These are phyloP conservation scores for Apium graveolens DNA, from an alignment of 129 eudicot genomes.

Conservation along the genomic window DNA sequence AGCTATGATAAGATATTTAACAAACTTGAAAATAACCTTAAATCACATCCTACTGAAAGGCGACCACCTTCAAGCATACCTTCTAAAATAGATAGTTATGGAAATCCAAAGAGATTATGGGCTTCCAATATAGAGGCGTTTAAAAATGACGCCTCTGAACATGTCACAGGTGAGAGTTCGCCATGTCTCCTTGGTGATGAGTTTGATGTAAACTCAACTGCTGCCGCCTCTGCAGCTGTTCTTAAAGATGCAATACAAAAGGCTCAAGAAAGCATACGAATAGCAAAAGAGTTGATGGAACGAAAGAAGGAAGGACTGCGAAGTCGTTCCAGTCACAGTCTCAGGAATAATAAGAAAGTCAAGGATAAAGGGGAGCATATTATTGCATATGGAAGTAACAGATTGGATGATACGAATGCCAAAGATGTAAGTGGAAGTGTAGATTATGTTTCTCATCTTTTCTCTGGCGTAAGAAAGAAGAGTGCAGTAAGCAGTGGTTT, in stretches of 20 bases:
- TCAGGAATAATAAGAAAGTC: conserved; percentile 41
- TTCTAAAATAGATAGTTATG: conserved; percentile 22
- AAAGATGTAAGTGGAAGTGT: conserved; percentile 22
- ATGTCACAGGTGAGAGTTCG: conserved; percentile 27
- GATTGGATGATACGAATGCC: conserved; percentile 22
- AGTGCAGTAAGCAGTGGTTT: conserved; percentile 13
- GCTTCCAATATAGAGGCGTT: conserved; percentile 23
- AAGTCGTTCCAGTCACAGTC: conserved; percentile 35
- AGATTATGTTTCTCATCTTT: conserved; percentile 17
- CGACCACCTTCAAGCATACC: conserved; percentile 29
- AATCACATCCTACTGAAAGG: conserved; percentile 32
- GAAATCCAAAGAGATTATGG: conserved; percentile 24
- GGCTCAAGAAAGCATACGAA: conserved; percentile 87
- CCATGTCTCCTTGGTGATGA: conserved; percentile 48
- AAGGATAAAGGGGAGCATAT: conserved; percentile 25
- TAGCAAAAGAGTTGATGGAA: conserved; percentile 69
- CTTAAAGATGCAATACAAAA: conserved; percentile 77
- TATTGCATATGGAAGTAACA: conserved; percentile 23
- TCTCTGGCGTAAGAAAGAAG: conserved; percentile 17
- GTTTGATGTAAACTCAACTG: conserved; percentile 68
- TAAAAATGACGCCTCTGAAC: conserved; percentile 24
- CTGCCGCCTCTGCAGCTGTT: conserved; percentile 72
- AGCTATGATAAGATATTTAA: conserved; percentile 27
- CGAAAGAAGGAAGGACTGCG: conserved; percentile 49
- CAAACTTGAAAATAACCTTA: conserved; percentile 22